Percentiles rank a stretch among this genome's conserved stretches.
Conservation (phyloP, 768 basidiomycete species). For the Rhodotorula paludigena region DNA sequence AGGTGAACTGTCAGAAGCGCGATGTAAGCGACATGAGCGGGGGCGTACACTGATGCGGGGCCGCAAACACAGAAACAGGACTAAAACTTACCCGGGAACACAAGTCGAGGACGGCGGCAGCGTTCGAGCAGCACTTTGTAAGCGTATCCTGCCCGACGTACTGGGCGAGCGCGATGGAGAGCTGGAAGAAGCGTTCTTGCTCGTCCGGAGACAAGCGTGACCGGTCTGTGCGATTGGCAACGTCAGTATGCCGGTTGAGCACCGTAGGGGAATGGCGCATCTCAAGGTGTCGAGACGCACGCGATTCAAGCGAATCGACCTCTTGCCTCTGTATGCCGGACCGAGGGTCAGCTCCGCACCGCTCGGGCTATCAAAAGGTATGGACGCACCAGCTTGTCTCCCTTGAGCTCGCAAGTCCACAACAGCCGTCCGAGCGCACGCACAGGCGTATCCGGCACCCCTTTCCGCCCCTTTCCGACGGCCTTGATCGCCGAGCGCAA, state of each 20-base stretch:
- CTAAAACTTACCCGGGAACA: constrained; percentile 45
- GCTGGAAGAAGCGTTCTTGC: constrained; percentile 40
- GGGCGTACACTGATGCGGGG: no score
- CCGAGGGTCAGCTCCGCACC: no score
- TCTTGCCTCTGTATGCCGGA: constrained; percentile 53
- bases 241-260: no score
- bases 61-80: no score
- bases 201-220: constrained; percentile 27
- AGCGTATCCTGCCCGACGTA: constrained; percentile 42
- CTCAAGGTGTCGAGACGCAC: constrained; percentile 54
- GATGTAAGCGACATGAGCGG: neutral
- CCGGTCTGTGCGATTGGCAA: constrained; percentile 17
- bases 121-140: constrained; percentile 19
- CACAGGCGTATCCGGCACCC: constrained; percentile 66
- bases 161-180: constrained; percentile 43
- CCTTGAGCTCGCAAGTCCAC: constrained; percentile 53
- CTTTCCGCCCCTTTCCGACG: neutral
- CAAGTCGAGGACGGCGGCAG: constrained; percentile 44
- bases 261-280: no score
- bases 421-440: constrained; percentile 71
- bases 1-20: constrained; percentile 61
- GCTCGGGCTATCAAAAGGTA: accelerated
- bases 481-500: constrained; percentile 53
- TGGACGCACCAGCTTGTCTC: constrained; percentile 45
- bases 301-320: constrained; percentile 68